These are phyloP conservation scores for Cytospora mali DNA, from an alignment of 2,329 filamentous ascomycete genomes.

Conservation along the genomic window DNA sequence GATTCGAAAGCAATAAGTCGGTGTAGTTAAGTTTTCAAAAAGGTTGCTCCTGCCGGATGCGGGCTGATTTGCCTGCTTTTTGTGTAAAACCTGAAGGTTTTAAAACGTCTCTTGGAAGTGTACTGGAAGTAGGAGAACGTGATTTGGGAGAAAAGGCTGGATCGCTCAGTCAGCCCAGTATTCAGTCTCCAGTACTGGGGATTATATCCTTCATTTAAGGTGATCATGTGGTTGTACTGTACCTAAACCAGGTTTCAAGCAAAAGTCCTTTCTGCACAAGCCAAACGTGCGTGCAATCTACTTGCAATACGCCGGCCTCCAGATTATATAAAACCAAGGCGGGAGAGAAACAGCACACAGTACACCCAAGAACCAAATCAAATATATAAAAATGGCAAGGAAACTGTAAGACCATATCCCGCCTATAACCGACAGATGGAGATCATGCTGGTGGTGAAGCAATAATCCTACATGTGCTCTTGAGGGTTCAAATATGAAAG, in stretches of 20 bases:
- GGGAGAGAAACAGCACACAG: background rate
- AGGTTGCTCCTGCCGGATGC: too few species aligned
- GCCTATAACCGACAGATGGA: background rate
- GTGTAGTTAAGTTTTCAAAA: background rate
- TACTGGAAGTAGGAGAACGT: too few species aligned
- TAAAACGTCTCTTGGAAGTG: too few species aligned
- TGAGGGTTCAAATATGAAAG: background rate
- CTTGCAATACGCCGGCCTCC: background rate
- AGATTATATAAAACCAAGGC: background rate
- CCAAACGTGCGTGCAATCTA: background rate
- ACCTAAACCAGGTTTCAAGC: background rate
- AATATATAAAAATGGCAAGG: background rate
- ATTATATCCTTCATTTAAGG: background rate
- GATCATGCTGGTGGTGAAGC: background rate
- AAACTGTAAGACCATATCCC: background rate
- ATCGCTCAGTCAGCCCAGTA: too few species aligned
- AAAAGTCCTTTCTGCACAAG: background rate
- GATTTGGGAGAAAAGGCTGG: too few species aligned
- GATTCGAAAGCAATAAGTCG: background rate
- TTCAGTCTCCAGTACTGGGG: background rate
- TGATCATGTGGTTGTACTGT: background rate
- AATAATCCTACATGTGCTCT: background rate
- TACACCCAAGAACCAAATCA: background rate
- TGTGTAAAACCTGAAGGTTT: too few species aligned
- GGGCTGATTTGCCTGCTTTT: too few species aligned